Conservation (phyloP, 1,139 yeast genomes). For the Petasospora fabianii region DNA sequence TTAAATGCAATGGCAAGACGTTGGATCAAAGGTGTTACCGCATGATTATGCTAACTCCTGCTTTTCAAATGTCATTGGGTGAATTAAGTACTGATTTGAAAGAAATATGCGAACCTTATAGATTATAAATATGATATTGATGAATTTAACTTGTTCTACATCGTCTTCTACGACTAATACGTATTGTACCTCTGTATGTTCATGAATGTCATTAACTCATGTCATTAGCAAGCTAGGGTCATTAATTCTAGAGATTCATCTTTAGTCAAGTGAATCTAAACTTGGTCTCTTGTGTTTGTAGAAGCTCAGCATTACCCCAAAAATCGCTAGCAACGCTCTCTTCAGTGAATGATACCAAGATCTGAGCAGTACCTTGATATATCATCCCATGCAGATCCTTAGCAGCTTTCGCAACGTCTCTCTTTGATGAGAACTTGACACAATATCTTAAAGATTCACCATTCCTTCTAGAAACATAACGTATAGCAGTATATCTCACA, state of each 20-base stretch:
- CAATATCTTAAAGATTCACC: not conserved
- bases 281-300: too few relatives aligned
- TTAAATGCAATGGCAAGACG: constrained; percentile 47
- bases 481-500: not conserved
- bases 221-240: too few relatives aligned
- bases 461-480: too few relatives aligned
- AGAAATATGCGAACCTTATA: not conserved
- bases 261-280: too few relatives aligned
- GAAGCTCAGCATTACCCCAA: not conserved
- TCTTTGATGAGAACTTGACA: not conserved
- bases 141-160: too few relatives aligned
- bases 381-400: not conserved
- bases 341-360: not conserved
- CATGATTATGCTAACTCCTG: too few relatives aligned
- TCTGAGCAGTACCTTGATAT: not conserved
- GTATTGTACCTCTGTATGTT: too few relatives aligned
- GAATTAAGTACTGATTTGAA: not conserved
- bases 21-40: constrained; percentile 41
- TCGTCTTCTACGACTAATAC: too few relatives aligned
- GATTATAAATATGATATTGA: too few relatives aligned
- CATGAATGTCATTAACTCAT: too few relatives aligned
- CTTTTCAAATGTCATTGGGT: too few relatives aligned
- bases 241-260: too few relatives aligned
- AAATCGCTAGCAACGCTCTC: not conserved
- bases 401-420: not conserved